Evolutionary conservation across 352 stramenopile genomes (phyloP), one percentile per base, ranked within the genome.

Genomic region (Phytophthora aleatoria): DNA sequence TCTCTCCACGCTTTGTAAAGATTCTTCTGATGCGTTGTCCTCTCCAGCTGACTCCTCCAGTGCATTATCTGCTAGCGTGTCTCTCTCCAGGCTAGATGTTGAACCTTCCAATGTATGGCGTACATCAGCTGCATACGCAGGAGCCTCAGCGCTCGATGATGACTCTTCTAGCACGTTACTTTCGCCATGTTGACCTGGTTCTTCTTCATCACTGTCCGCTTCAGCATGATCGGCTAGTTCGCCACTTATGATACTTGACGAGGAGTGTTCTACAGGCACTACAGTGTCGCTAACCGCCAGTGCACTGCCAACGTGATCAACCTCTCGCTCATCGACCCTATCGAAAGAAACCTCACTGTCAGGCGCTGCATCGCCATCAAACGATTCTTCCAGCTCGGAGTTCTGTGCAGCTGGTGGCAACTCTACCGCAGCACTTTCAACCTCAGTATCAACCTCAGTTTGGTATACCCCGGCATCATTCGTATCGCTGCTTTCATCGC

Each of bases 41-140:
- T 57, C 47, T 35, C 57, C 20, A n/a, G 2, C 16, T 35, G 60
- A 67, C 1, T 57, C 28, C 47, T 63, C 53, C 28, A 65, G 49
- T 20, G 24, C 35, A 15, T 35, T 39, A 10, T 12, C 48, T 31
- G 58, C 45, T 20, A 20, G 20, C 20, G 20, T 20, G 20, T 20
- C 20, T 20, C 20, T 20, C 20, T 20, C 20, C 24, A 57, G 6
- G 7, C n/a, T 60, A 31, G 33, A 36, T 43, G 9, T 9, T 45
- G 42, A 50, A 36, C 42, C 16, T 8, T 57, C n/a, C 8, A 55
- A 11, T 15, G 5, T 15, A 47, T 28, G 11, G 27, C 7, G 10
- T 36, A 20, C 51, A 30, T 28, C 13, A 26, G 26, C 31, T 11
- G 30, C 28, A 20, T 11, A 38, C 12, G 38, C 24, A 43, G 3